Percentiles rank a stretch among this genome's conserved stretches.
These are phyloP conservation scores for Zymoseptoria pseudotritici DNA, from an alignment of 2,329 filamentous ascomycete species.

Conservation along the genomic window DNA sequence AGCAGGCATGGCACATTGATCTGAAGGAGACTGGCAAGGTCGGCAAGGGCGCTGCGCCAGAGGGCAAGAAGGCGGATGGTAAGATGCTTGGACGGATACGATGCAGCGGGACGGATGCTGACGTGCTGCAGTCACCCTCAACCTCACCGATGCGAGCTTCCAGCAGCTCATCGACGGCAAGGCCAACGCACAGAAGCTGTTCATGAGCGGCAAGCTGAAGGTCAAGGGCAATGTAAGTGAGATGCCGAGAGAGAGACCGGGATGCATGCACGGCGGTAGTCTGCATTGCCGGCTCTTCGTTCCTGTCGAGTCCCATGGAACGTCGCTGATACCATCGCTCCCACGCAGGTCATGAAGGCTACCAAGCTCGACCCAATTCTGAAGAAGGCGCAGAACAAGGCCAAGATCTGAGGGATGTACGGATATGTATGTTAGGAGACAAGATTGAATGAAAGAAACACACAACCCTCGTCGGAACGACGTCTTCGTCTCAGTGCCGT, in stretches of 20 bases:
- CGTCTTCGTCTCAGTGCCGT: too few species aligned
- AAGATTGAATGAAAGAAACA: not conserved
- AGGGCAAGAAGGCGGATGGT: constrained; percentile 76
- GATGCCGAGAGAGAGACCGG: not conserved
- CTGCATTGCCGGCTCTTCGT: not conserved
- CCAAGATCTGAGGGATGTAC: constrained; percentile 60
- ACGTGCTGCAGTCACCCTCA: constrained; percentile 62
- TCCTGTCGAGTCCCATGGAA: not conserved
- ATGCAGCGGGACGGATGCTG: not conserved
- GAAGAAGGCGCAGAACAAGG: constrained; percentile 76
- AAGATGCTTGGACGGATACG: constrained; percentile 25
- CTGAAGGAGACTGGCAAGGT: constrained; percentile 84
- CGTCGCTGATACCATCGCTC: not conserved
- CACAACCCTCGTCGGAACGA: too few species aligned
- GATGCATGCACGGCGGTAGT: not conserved
- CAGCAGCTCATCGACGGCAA: constrained; percentile 73
- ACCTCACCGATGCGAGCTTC: constrained; percentile 81
- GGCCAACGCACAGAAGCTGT: constrained; percentile 88
- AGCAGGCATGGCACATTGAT: constrained; percentile 88
- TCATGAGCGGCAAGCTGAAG: constrained; percentile 99
- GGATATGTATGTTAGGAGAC: not conserved
- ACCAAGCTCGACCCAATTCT: constrained; percentile 92
- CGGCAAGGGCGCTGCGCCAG: constrained; percentile 61
- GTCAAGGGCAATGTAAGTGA: constrained; percentile 77
- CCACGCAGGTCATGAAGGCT: constrained; percentile 66